Evolutionary conservation across 305 asterid genomes (phyloP).

Genomic region (Fraxinus xanthoxyloides): DNA sequence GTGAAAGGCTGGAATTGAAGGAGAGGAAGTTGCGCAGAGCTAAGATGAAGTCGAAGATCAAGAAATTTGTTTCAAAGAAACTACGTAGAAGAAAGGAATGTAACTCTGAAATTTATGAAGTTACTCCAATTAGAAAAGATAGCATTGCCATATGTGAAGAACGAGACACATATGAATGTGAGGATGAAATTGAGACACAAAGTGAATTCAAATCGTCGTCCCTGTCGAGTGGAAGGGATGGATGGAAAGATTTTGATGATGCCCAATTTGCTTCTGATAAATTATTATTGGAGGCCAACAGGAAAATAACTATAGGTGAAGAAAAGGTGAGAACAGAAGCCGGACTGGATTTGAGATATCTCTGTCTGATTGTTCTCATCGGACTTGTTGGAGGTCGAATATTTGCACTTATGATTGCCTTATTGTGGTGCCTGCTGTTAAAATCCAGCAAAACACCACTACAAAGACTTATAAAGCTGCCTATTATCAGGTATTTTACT

Average conservation of each 20-base stretch:
- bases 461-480: conserved; percentile 18
- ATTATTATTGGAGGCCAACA: conserved; percentile 16
- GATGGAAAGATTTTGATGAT: conserved; percentile 15
- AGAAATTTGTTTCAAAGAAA: conserved; percentile 45
- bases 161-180: conserved; percentile 1
- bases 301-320: conserved; percentile 14
- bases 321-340: conserved; percentile 4
- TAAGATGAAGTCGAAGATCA: conserved; percentile 57
- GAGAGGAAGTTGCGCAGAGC: conserved; percentile 40
- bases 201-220: conserved; percentile 16
- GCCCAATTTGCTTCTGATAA: not conserved
- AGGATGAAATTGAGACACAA: conserved; percentile 9
- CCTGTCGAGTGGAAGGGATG: conserved; percentile 18
- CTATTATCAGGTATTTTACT: conserved; percentile 13
- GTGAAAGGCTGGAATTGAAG: conserved; percentile 24
- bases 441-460: conserved; percentile 32
- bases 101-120: conserved; percentile 3
- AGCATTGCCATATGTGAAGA: conserved; percentile 14
- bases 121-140: not conserved
- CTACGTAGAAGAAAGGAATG: conserved; percentile 35
- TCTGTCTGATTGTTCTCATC: conserved; percentile 47
- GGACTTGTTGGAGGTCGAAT: conserved; percentile 58
- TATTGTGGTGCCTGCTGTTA: conserved; percentile 51
- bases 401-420: conserved; percentile 49
- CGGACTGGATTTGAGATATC: conserved; percentile 27